Conservation (phyloP, 176 grass and related monocot species). For the Guadua angustifolia region DNA sequence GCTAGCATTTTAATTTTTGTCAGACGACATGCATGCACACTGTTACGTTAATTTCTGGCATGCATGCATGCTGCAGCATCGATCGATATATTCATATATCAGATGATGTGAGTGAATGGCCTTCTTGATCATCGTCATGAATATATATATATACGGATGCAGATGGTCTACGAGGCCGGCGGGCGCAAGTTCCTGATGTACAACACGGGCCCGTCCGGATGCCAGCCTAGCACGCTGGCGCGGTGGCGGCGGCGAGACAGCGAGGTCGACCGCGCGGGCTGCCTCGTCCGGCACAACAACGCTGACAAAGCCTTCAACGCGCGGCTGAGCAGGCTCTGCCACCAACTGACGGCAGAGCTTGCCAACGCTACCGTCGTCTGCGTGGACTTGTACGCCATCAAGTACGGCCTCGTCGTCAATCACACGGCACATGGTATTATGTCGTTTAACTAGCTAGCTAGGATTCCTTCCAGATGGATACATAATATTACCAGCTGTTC, state of each 20-base stretch:
- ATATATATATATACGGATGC: not conserved
- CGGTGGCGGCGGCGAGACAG: conserved; percentile 2
- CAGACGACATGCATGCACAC: not conserved
- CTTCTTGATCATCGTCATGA: not conserved
- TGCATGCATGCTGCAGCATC: no score
- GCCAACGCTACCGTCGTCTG: conserved; percentile 45
- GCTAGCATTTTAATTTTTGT: not conserved
- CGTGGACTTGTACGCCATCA: conserved; percentile 62
- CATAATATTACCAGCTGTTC: not conserved
- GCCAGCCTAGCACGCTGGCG: conserved; percentile 51
- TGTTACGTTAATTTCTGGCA: no score
- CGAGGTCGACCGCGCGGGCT: conserved; percentile 41
- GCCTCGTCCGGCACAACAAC: conserved; percentile 51
- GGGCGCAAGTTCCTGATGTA: conserved; percentile 56
- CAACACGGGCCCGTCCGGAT: conserved; percentile 58
- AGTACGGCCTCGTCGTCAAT: conserved; percentile 59
- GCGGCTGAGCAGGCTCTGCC: conserved; percentile 36
- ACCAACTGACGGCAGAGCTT: conserved; percentile 29
- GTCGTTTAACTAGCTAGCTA: not conserved
- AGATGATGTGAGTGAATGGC: not conserved
- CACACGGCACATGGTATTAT: conserved; percentile 47
- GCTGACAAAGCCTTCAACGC: conserved; percentile 52
- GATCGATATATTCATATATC: no score
- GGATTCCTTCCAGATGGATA: no score
- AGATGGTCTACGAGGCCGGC: conserved; percentile 50